phyloP scores from a whole-genome alignment of 805 yeast species.

The Metschnikowia noctiluminum region DNA sequence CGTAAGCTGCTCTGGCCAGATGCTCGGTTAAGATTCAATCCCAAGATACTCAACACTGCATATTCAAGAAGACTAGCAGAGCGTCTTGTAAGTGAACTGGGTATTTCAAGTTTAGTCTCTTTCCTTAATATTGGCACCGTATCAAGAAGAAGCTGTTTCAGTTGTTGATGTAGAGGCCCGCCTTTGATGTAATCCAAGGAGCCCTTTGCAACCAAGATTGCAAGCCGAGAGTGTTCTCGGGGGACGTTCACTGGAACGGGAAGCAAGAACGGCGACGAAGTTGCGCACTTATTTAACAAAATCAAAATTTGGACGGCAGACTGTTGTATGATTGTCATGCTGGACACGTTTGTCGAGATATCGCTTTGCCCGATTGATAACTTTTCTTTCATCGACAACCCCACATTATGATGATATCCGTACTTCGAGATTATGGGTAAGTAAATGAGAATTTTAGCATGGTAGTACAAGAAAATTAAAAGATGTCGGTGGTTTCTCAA shows the following conservation, averaged over 20 bases:
- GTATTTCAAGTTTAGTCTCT: slow-evolving; percentile 51
- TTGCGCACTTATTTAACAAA: slow-evolving; percentile 42
- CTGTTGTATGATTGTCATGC: slow-evolving; percentile 67
- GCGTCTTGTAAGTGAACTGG: slow-evolving; percentile 51
- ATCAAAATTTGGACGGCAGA: slow-evolving; percentile 59
- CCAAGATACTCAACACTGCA: slow-evolving; percentile 58
- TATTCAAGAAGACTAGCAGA: slow-evolving; percentile 55
- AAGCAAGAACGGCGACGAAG: slow-evolving; percentile 41
- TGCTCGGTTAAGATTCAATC: slow-evolving; percentile 40
- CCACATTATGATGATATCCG: slow-evolving; percentile 41
- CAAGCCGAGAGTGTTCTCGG: slow-evolving; percentile 59
- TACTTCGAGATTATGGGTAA: slow-evolving; percentile 40
- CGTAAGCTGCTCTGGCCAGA: slow-evolving; percentile 4
- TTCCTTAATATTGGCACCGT: slow-evolving; percentile 48
- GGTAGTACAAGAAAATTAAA: slow-evolving; percentile 45
- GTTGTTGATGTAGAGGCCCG: slow-evolving; percentile 73
- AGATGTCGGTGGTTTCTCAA: slow-evolving; percentile 41
- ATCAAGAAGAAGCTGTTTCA: slow-evolving; percentile 52
- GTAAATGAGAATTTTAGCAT: slow-evolving; percentile 41
- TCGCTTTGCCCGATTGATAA: slow-evolving; percentile 36
- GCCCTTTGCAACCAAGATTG: slow-evolving; percentile 67
- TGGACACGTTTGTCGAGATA: slow-evolving; percentile 37
- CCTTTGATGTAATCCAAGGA: slow-evolving; percentile 79
- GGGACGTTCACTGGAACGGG: slow-evolving; percentile 65
- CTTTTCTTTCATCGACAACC: slow-evolving; percentile 36